phyloP scores from a whole-genome alignment of 106 monocot species.

The Xerophyta viscosa region DNA sequence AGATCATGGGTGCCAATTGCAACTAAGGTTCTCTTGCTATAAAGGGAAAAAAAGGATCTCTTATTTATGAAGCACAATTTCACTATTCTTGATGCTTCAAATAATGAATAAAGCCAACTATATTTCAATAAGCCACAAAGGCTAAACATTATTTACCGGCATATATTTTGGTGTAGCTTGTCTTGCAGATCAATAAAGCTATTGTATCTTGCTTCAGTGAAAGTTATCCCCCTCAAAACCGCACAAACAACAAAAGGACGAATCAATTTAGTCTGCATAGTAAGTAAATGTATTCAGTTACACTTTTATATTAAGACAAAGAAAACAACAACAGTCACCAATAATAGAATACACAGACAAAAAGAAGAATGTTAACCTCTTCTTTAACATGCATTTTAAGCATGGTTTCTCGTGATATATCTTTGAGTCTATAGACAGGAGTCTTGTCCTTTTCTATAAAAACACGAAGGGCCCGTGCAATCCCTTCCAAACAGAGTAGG shows the following conservation, averaged over 20 bases:
- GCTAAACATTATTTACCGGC: conserved; percentile 68
- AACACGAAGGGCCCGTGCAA: conserved; percentile 80
- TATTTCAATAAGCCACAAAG: neutral
- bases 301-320: too few relatives aligned
- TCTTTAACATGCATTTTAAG: conserved; percentile 70
- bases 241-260: conserved; percentile 90
- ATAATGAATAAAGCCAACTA: neutral
- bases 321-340: too few relatives aligned
- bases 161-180: conserved; percentile 95
- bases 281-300: too few relatives aligned
- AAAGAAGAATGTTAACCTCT: conserved; percentile 35
- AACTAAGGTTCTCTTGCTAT: conserved; percentile 83
- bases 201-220: conserved; percentile 74
- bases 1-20: conserved; percentile 98
- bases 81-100: neutral
- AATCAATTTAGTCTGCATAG: conserved; percentile 58
- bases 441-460: conserved; percentile 55
- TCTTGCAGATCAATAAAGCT: conserved; percentile 98
- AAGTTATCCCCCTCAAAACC: conserved; percentile 72
- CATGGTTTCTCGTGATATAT: conserved; percentile 39
- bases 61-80: neutral
- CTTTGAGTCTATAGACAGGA: conserved; percentile 45
- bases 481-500: conserved; percentile 86
- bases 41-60: neutral
- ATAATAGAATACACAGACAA: neutral